A percentile compares a stretch with the other conserved stretches of the same genome.
Evolutionary conservation across 768 basidiomycete species (phyloP).

Genomic region (Tephrocybe sp.): DNA sequence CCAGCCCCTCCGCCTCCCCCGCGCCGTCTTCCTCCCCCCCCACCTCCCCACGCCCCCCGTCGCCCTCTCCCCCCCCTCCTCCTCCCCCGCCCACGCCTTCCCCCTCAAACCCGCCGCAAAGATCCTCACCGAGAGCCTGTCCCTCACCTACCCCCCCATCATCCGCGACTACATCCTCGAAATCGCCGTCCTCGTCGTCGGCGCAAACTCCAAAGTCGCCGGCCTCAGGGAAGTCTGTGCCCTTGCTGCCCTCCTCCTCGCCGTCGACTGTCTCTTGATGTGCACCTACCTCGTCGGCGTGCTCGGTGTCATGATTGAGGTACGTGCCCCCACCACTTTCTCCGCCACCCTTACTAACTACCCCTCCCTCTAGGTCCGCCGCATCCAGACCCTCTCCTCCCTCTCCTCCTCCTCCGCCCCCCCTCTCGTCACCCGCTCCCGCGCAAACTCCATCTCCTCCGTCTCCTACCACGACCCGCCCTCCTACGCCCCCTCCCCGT

Average conservation of each 20-base stretch:
- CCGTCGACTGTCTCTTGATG: conserved; percentile 84
- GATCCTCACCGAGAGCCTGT: conserved; percentile 83
- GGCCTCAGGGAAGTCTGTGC: conserved; percentile 95
- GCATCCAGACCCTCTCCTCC: conserved; percentile 54
- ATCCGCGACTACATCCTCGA: conserved; percentile 94
- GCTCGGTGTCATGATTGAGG: conserved; percentile 95
- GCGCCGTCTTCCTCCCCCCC: conserved; percentile 86
- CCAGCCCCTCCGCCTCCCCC: conserved; percentile 89
- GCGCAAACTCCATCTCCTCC: conserved; percentile 32
- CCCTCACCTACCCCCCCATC: conserved; percentile 76
- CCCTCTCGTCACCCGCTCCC: conserved; percentile 59
- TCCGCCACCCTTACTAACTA: conserved; percentile 10
- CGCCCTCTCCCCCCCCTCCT: conserved; percentile 21
- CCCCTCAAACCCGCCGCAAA: conserved; percentile 74
- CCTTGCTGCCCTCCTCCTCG: conserved; percentile 85
- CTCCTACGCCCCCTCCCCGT: conserved; percentile 24
- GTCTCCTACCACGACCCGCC: conserved; percentile 26
- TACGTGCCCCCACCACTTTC: conserved; percentile 28
- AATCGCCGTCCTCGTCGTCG: conserved; percentile 84
- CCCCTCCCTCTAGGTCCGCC: conserved; percentile 53
- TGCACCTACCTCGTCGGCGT: conserved; percentile 90
- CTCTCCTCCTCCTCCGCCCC: conserved; percentile 49
- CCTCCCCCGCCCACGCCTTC: conserved; percentile 21
- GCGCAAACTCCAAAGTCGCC: conserved; percentile 83
- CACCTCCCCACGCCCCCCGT: conserved; percentile 47